Evolutionary conservation across 2,329 filamentous ascomycete genomes (phyloP), one percentile per base, ranked within the genome.

Genomic region (Ustilaginoidea virens): DNA sequence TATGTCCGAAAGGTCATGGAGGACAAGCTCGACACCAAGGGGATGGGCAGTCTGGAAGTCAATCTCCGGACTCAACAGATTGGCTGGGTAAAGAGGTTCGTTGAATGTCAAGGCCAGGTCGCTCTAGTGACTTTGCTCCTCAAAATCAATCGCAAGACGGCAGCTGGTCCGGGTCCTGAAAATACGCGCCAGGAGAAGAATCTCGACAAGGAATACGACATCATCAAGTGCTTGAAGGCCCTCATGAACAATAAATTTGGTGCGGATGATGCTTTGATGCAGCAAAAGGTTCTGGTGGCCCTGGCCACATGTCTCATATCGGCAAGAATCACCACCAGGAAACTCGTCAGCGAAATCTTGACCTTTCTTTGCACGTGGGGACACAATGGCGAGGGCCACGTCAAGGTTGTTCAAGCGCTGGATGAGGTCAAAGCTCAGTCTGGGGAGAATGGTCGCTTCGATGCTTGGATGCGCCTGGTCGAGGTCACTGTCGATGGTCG

Each of bases 171-270:
- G 2, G 69, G 74, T 15, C 69, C 73, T 5, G 61, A 69, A 23
- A 60, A 61, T 30, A 54, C 60, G 28, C 70, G 52, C 46, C 60
- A 49, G 33, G 83, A 92, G 43, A 83, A 80, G 51, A 81, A 87
- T 46, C 63, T 90, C 28, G 86, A 94, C 47, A 74, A 80, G 41
- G 86, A 93, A 56, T 96, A 96, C 50, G 90, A 96, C 48, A 93
- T 98, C 37, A 74, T 93, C 49, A 98, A 98, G 58, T 96, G 90
- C 58, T 58, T 98, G 33, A 96, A 96, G 61, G 85, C 86, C 18
- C 58, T 96, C 33, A 92, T 96, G 80, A 98, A 98, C 71, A 98
- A 94, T 69, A 94, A 93, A 52, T 96, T 92, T 51, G 90, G 90
- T 36, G 90, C 90, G 36, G 90, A 98, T 49, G 86, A 98, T 65